These are phyloP conservation scores for Talaromyces piceae DNA, from an alignment of 2,329 filamentous ascomycete species.

Conservation along the genomic window DNA sequence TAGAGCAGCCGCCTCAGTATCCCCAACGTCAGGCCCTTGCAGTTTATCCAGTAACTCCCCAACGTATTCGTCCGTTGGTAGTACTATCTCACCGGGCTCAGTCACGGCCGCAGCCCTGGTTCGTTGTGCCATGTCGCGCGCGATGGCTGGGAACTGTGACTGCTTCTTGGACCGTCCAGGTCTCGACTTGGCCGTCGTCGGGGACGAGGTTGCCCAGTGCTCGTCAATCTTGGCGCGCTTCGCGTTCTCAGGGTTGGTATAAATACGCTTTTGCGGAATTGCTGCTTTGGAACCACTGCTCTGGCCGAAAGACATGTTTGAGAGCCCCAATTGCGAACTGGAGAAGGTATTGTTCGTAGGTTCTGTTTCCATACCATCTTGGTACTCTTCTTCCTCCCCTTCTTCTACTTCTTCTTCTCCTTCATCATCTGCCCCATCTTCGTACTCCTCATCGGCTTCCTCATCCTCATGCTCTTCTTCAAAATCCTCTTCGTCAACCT, in stretches of 20 bases:
- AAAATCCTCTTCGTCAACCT: conserved; percentile 2
- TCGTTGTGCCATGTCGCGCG: conserved; percentile 58
- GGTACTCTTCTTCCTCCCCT: conserved; percentile 30
- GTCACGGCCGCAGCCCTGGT: conserved; percentile 52
- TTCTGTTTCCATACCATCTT: conserved; percentile 25
- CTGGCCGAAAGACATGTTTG: conserved; percentile 26
- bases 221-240: conserved; percentile 38
- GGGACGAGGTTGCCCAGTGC: conserved; percentile 28
- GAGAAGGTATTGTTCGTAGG: conserved; percentile 11
- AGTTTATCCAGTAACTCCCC: conserved; percentile 52
- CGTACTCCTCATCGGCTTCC: conserved; percentile 14
- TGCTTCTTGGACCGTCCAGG: conserved; percentile 41
- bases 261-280: conserved; percentile 27
- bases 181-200: conserved; percentile 25
- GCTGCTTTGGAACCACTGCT: conserved; percentile 1
- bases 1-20: conserved; percentile 22
- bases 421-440: conserved; percentile 17
- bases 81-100: conserved; percentile 64
- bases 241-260: conserved; percentile 36
- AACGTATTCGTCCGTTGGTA: conserved; percentile 67
- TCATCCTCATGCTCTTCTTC: conserved; percentile 10
- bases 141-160: conserved; percentile 62
- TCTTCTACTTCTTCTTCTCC: conserved; percentile 5
- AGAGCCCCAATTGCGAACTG: conserved; percentile 19
- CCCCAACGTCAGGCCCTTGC: conserved; percentile 24